Evolutionary conservation across 176 grass and related monocot genomes (phyloP).

Genomic region (Urochloa ruziziensis): DNA sequence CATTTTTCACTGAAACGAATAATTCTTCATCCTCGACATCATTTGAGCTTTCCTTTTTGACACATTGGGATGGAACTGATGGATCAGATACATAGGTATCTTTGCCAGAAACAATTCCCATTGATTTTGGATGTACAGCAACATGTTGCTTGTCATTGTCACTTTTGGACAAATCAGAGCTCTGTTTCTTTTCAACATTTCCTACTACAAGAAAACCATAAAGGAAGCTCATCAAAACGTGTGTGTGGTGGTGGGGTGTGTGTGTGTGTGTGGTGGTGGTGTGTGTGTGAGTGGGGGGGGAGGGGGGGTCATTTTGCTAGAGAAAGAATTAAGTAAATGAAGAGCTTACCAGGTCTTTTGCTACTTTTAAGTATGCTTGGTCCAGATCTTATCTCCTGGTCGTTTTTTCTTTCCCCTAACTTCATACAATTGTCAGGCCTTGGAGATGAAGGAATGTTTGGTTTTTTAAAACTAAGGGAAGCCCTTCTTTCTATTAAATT

Average conservation of each 20-base stretch:
- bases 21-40: constrained; percentile 28
- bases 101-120: constrained; percentile 36
- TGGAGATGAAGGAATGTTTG: constrained; percentile 49
- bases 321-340: constrained; percentile 28
- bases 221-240: constrained; percentile 37
- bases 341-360: constrained; percentile 50
- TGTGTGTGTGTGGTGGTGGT: no score
- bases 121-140: constrained; percentile 2
- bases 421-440: constrained; percentile 36
- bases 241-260: no score
- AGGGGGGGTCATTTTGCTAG: no score
- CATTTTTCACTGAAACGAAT: constrained; percentile 16
- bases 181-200: constrained; percentile 44
- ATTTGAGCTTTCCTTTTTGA: constrained; percentile 34
- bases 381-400: constrained; percentile 40
- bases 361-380: constrained; percentile 52
- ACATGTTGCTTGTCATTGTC: constrained; percentile 22
- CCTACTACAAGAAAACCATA: constrained; percentile 34
- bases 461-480: constrained; percentile 55
- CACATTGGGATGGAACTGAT: constrained; percentile 14
- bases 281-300: no score
- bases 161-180: constrained; percentile 24
- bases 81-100: constrained; percentile 26
- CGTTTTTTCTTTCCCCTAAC: constrained; percentile 44
- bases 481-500: constrained; percentile 52